Evolutionary conservation across 148 eudicot species (phyloP), one percentile per base, ranked within the genome.

Genomic region (Simmondsia chinensis): DNA sequence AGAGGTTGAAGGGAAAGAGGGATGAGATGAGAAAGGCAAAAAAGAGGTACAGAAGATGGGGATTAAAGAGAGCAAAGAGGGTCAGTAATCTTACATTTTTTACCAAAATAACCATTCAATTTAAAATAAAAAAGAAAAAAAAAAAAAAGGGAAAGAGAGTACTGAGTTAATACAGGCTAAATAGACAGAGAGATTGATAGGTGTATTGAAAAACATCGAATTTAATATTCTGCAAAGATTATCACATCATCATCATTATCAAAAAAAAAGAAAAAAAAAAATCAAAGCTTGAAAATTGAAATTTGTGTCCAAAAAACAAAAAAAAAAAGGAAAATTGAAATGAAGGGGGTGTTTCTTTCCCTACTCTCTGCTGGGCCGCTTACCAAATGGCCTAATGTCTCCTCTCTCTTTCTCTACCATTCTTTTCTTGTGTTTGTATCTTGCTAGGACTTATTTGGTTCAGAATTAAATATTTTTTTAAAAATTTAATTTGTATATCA

Each of bases 301-400:
- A n/a, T n/a, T n/a, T n/a, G n/a, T n/a, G n/a, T n/a, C n/a, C n/a
- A n/a, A n/a, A n/a, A n/a, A n/a, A n/a, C n/a, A n/a, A n/a, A n/a
- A n/a, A n/a, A n/a, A n/a, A n/a, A n/a, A n/a, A 36, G 20, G 23
- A 3, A 26, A 35, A 40, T 26, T 25, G 9, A 24, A 43, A 43
- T 22, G 12, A 8, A n/a, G 46, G 46, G 18, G 20, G 17, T 42
- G 5, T 20, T 25, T 28, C n/a, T 46, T 47, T 20, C 48, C 49
- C 36, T 30, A 31, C n/a, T n/a, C n/a, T n/a, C n/a, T n/a, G n/a
- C n/a, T 38, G 41, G 49, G 27, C 40, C 51, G 59, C 65, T 52
- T 31, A 52, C 65, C 65, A 35, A 51, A 60, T 60, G 50, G 45
- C 51, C 44, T 60, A 48, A 30, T 42, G 34, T 50, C 42, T 26